A percentile compares a stretch with the other conserved stretches of the same genome.
These are phyloP conservation scores for Flammula alnicola DNA, from an alignment of 1,284 basidiomycete species.

Conservation along the genomic window DNA sequence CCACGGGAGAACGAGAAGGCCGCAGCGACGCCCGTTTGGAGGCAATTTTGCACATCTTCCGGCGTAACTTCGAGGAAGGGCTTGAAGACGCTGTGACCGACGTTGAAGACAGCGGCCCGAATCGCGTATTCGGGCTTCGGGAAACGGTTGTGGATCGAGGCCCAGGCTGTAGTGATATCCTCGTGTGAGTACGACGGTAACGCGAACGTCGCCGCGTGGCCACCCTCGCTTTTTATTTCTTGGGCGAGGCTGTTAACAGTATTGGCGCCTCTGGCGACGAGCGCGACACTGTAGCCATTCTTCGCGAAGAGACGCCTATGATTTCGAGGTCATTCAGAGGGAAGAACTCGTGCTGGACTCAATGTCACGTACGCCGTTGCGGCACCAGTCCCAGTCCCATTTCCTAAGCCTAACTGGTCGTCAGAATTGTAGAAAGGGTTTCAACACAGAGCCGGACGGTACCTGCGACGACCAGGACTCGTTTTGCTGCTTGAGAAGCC, in stretches of 20 bases:
- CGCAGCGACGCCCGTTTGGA: conserved; percentile 63
- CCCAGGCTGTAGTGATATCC: conserved; percentile 59
- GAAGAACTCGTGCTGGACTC: conserved; percentile 6
- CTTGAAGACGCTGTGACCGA: conserved; percentile 62
- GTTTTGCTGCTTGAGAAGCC: conserved; percentile 20
- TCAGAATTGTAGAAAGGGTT: not conserved
- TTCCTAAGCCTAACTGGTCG: conserved; percentile 42
- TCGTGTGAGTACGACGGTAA: conserved; percentile 57
- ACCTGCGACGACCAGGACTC: conserved; percentile 30
- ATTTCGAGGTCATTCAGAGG: not conserved
- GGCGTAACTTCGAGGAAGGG: conserved; percentile 72
- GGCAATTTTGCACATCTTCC: conserved; percentile 52
- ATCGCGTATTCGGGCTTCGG: conserved; percentile 51
- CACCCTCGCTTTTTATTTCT: conserved; percentile 62
- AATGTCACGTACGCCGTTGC: conserved; percentile 57
- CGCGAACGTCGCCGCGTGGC: conserved; percentile 67
- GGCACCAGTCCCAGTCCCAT: conserved; percentile 61
- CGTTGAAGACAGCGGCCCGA: conserved; percentile 74
- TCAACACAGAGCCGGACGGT: too few species aligned
- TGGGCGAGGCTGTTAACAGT: conserved; percentile 55
- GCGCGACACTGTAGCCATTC: conserved; percentile 69
- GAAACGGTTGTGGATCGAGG: conserved; percentile 56
- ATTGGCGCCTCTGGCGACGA: conserved; percentile 66
- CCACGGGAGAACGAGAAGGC: conserved; percentile 74
- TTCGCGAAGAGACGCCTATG: conserved; percentile 65